Percentiles rank a stretch among this genome's conserved stretches.
Conservation (phyloP, 2,329 filamentous ascomycete genomes). For the Xylaria sp. region DNA sequence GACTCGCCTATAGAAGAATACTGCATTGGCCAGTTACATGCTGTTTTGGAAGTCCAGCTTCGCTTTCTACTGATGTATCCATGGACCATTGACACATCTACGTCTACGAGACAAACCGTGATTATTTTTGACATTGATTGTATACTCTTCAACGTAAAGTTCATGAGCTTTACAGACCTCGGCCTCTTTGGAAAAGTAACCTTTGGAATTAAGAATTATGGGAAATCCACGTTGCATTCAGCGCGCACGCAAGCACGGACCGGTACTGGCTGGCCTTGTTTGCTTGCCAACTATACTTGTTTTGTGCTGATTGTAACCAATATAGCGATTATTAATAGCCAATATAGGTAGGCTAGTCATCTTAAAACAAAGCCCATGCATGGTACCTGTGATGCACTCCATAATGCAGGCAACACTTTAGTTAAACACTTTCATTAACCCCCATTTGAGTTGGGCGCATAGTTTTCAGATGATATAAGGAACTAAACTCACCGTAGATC, state of each 20-base stretch:
- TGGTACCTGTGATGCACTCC: slow-evolving; percentile 3
- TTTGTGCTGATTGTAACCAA: background rate
- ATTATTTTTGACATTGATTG: too few species aligned
- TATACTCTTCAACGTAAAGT: too few species aligned
- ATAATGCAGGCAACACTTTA: slow-evolving; percentile 24
- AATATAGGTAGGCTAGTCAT: background rate
- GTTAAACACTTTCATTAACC: slow-evolving; percentile 10
- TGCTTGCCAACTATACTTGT: too few species aligned
- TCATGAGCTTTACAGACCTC: too few species aligned
- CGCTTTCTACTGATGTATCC: too few species aligned
- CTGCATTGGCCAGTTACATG: background rate
- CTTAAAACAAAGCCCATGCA: background rate
- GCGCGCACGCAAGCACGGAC: too few species aligned
- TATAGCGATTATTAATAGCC: background rate
- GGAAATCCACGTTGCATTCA: too few species aligned
- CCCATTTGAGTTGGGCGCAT: background rate
- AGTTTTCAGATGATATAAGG: slow-evolving; percentile 15
- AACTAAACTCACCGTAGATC: slow-evolving; percentile 6
- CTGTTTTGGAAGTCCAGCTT: background rate
- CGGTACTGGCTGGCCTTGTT: too few species aligned
- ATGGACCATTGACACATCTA: too few species aligned
- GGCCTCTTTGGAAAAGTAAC: too few species aligned
- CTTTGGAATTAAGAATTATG: too few species aligned
- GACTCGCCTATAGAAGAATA: background rate
- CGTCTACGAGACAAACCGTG: too few species aligned